phyloP scores from a whole-genome alignment of 1,284 basidiomycete genomes.

The Irpex lacteus region DNA sequence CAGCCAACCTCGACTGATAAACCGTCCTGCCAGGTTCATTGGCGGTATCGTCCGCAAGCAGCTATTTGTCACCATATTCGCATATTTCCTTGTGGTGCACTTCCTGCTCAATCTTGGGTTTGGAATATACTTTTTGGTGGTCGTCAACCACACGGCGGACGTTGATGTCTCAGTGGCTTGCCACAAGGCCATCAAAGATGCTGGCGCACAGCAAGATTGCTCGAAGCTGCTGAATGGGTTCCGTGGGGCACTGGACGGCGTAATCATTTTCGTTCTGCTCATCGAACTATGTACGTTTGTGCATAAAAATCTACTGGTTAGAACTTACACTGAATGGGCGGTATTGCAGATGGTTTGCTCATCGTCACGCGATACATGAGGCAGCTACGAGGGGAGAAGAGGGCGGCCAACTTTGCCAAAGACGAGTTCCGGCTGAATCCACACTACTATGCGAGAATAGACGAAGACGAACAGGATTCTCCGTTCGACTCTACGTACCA shows the following conservation, averaged over 20 bases:
- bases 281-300: slow-evolving; percentile 51
- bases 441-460: not conserved
- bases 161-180: slow-evolving; percentile 44
- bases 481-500: not conserved
- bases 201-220: slow-evolving; percentile 43
- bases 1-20: slow-evolving; percentile 3
- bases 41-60: slow-evolving; percentile 61
- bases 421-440: not conserved
- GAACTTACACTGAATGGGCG: too few species aligned
- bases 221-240: slow-evolving; percentile 38
- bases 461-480: not conserved
- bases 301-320: not conserved
- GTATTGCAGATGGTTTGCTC: slow-evolving; percentile 47
- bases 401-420: not conserved
- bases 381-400: slow-evolving; percentile 51
- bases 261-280: slow-evolving; percentile 43
- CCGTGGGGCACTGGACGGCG: slow-evolving; percentile 43
- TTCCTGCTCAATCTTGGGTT: slow-evolving; percentile 54
- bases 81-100: slow-evolving; percentile 51
- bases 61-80: slow-evolving; percentile 34
- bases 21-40: slow-evolving; percentile 40
- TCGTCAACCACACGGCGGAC: slow-evolving; percentile 44
- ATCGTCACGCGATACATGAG: slow-evolving; percentile 60
- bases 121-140: slow-evolving; percentile 49
- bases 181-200: slow-evolving; percentile 40